These are phyloP conservation scores for Halteria grandinella DNA, from an alignment of 73 alveolate species.

Conservation along the genomic window DNA sequence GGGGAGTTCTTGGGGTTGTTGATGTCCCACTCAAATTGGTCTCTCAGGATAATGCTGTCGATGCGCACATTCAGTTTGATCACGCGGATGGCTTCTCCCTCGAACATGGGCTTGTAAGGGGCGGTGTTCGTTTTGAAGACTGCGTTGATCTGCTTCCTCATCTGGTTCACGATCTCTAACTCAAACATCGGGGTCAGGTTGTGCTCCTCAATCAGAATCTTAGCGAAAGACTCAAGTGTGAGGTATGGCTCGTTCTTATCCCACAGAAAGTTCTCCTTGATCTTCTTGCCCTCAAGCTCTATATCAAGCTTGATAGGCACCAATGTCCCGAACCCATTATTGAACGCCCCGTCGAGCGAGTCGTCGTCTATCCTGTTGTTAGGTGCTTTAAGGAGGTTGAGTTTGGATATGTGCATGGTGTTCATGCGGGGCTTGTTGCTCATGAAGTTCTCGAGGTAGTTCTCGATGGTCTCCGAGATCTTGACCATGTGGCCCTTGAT, in stretches of 20 bases:
- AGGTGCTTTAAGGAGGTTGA: conserved; percentile 24
- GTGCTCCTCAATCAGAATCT: conserved; percentile 85
- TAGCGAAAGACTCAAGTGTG: conserved; percentile 82
- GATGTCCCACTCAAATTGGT: conserved; percentile 96
- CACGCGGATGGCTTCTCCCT: conserved; percentile 83
- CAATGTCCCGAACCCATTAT: conserved; percentile 82
- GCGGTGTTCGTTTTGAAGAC: conserved; percentile 74
- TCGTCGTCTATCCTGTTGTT: conserved; percentile 57
- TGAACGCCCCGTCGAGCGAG: conserved; percentile 62
- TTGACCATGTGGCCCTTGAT: conserved; percentile 82
- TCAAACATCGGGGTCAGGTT: conserved; percentile 79
- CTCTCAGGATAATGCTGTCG: conserved; percentile 81
- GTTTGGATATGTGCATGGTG: conserved; percentile 55
- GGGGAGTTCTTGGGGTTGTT: conserved; percentile 90
- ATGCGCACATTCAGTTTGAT: conserved; percentile 81
- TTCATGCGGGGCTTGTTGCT: conserved; percentile 76
- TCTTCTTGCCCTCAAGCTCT: conserved; percentile 89
- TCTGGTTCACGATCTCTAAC: conserved; percentile 71
- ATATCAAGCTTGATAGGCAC: conserved; percentile 89
- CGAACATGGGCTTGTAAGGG: conserved; percentile 79
- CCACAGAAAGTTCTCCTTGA: conserved; percentile 87
- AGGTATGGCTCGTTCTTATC: conserved; percentile 90
- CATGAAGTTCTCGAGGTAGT: conserved; percentile 80
- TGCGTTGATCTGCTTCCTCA: conserved; percentile 80
- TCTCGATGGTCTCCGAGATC: conserved; percentile 82